Evolutionary conservation across 129 eudicot genomes (phyloP).

Genomic region (Lonicera japonica): DNA sequence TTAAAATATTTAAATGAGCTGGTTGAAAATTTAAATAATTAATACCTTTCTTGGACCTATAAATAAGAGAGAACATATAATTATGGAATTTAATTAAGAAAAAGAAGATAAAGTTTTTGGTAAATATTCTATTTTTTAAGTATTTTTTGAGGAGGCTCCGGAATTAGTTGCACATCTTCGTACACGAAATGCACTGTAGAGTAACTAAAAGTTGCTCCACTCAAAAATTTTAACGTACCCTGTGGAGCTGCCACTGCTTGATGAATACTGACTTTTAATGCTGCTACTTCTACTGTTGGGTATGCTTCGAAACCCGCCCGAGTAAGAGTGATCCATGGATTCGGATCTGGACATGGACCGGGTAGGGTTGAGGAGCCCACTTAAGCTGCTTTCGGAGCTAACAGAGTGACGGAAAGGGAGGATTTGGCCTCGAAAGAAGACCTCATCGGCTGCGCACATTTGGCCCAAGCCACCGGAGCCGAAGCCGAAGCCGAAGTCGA

Average conservation of each 20-base stretch:
- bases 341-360: constrained; percentile 42
- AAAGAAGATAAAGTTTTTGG: no score
- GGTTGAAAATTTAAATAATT: no score
- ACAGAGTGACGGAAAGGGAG: constrained; percentile 74
- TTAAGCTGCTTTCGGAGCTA: constrained; percentile 30
- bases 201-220: no score
- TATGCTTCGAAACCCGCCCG: constrained; percentile 11
- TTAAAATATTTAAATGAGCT: no score
- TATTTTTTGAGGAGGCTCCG: no score
- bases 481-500: constrained; percentile 79
- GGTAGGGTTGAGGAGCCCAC: background rate
- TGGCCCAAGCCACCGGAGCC: constrained; percentile 24
- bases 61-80: no score
- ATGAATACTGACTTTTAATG: constrained; percentile 35
- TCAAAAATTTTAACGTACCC: no score
- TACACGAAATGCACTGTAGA: no score
- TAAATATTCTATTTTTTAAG: no score
- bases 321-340: constrained; percentile 38
- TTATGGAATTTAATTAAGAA: no score
- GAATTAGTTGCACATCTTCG: no score
- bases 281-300: constrained; percentile 57
- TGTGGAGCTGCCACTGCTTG: constrained; percentile 36
- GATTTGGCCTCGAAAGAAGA: constrained; percentile 77
- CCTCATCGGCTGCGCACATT: constrained; percentile 88
- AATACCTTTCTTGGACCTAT: no score